A percentile compares a stretch with the other conserved stretches of the same genome.
These are phyloP conservation scores for Dimocarpus longan DNA, from an alignment of 345 rosid genomes.

Conservation along the genomic window DNA sequence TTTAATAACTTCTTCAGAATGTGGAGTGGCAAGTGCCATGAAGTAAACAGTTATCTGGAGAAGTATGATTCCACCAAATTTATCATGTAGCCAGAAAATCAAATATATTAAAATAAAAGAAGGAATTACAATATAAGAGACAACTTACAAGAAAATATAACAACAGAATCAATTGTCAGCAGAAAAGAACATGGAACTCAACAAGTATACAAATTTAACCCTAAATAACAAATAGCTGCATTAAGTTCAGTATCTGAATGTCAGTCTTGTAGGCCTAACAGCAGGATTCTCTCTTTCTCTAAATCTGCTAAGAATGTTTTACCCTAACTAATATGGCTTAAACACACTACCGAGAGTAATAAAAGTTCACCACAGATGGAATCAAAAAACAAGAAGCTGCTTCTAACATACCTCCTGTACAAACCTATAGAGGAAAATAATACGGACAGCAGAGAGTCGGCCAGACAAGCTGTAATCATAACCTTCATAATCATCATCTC, in stretches of 20 bases:
- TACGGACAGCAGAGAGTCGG: constrained; percentile 91
- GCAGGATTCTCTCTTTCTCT: neutral
- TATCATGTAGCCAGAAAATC: neutral
- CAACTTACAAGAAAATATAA: neutral
- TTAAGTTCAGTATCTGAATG: neutral
- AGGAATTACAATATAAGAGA: constrained; percentile 1
- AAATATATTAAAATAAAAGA: constrained; percentile 10
- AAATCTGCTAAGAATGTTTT: neutral
- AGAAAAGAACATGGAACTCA: neutral
- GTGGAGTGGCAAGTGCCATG: constrained; percentile 95
- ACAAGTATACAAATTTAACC: neutral
- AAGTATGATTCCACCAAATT: constrained; percentile 24
- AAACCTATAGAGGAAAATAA: constrained; percentile 92
- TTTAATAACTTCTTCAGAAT: constrained; percentile 89
- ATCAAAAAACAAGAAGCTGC: constrained; percentile 14
- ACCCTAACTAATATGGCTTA: neutral
- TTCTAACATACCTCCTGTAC: constrained; percentile 82
- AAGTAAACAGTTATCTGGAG: constrained; percentile 85
- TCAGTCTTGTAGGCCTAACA: neutral
- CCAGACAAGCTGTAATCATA: constrained; percentile 90
- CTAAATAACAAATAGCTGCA: neutral
- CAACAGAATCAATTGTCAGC: neutral
- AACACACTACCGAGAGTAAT: neutral
- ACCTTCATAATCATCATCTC: constrained; percentile 98
- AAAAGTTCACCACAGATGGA: neutral